Evolutionary conservation across 2,329 filamentous ascomycete genomes (phyloP), one percentile per base, ranked within the genome.

Genomic region (Thermothelomyces thermophilus): DNA sequence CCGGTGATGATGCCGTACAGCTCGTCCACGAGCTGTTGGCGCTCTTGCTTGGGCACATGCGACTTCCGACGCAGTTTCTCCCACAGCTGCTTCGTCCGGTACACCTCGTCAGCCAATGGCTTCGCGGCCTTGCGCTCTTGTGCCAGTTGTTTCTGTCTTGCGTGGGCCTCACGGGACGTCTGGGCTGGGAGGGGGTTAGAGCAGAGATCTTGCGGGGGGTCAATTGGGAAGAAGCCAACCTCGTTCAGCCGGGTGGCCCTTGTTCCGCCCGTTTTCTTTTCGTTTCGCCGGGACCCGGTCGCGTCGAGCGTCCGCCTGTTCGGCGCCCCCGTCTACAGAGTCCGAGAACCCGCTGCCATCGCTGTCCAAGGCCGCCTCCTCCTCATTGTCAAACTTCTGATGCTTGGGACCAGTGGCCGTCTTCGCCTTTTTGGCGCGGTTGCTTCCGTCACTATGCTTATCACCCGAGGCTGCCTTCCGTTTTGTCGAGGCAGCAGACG

Each of bases 21-120:
- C 72, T 98, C 91, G 53, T 84, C 80, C 41, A 97, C 86, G 35
- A 98, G 79, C 65, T 85, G 78, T 68, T 91, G 85, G 55, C 93
- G 81, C 73, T 98, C 90, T 34, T 94, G 87, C 61, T 85, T 83
- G 35, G 90, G 86, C 1, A 98, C 89, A 62, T 96, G 89, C 2
- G 90, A 95, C 72, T 97, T 97, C 61, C 88, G 78, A 57, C 93
- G 85, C 64, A 98, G 72, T 54, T 87, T 82, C 73, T 98, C 93
- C 94, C 93, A 98, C 46, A 98, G 79, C 73, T 96, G 95, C 76
- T 98, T 98, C 47, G 88, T 87, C 55, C 90, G 84, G 56, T 84
- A 80, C 57, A 97, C 83, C 63, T 87, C 82, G 66, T 97, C 90
- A 64, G 91, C 90, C 59, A 97, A 84, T 20, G 93, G 93, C 71